phyloP scores from a whole-genome alignment of 2,329 filamentous ascomycete genomes.

The Talaromyces piceae region DNA sequence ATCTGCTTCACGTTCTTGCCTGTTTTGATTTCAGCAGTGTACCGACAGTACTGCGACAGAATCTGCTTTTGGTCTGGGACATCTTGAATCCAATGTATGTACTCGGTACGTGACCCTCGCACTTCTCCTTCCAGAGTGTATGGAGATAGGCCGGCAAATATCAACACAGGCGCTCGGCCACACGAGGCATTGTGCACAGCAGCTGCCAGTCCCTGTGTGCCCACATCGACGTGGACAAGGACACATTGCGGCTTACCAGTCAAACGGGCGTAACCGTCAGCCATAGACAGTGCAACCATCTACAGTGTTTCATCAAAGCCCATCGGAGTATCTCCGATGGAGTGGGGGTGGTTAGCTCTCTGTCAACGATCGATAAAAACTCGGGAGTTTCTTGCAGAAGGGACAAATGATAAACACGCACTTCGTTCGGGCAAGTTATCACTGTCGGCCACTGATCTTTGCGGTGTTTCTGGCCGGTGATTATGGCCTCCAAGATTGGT shows the following conservation, averaged over 20 bases:
- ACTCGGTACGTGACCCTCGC: slow-evolving; percentile 69
- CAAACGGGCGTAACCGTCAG: slow-evolving; percentile 68
- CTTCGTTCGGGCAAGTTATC: slow-evolving; percentile 75
- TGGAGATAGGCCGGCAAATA: slow-evolving; percentile 71
- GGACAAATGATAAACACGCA: slow-evolving; percentile 31
- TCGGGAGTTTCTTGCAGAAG: neutral
- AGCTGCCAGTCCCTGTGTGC: slow-evolving; percentile 69
- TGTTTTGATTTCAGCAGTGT: slow-evolving; percentile 73
- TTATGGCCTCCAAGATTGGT: slow-evolving; percentile 71
- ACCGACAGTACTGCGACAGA: slow-evolving; percentile 76
- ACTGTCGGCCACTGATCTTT: slow-evolving; percentile 60
- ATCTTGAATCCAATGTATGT: slow-evolving; percentile 82
- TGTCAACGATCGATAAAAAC: slow-evolving; percentile 10
- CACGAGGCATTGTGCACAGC: slow-evolving; percentile 73
- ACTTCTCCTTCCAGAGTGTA: slow-evolving; percentile 72
- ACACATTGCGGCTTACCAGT: slow-evolving; percentile 68
- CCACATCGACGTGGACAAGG: slow-evolving; percentile 74
- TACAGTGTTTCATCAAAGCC: slow-evolving; percentile 23
- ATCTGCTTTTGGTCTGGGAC: slow-evolving; percentile 76
- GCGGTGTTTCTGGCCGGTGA: slow-evolving; percentile 64
- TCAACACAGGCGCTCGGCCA: slow-evolving; percentile 65
- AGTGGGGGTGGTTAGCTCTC: slow-evolving; percentile 12
- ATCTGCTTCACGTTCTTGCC: slow-evolving; percentile 84
- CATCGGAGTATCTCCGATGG: slow-evolving; percentile 5
- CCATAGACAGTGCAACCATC: slow-evolving; percentile 83